A percentile compares a stretch with the other conserved stretches of the same genome.
phyloP scores from a whole-genome alignment of 257 asterid species.

The Solanum rostratum region DNA sequence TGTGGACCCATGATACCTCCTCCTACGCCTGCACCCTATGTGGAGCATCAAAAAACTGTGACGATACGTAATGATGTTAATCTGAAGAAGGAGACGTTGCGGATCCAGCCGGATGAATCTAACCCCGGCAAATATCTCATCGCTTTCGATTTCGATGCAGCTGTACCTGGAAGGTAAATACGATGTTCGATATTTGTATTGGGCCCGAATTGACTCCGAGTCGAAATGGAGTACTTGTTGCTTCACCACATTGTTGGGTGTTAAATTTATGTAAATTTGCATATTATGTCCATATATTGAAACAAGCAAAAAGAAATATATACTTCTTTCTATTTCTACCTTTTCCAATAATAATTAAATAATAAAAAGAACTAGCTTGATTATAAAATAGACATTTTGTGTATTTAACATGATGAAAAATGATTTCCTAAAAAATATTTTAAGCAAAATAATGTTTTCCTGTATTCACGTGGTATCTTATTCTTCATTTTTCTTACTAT shows the following conservation, averaged over 20 bases:
- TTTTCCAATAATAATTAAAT: neutral
- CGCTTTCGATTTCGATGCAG: slow-evolving; percentile 83
- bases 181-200: slow-evolving; percentile 45
- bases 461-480: neutral
- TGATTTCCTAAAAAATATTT: neutral
- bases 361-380: neutral
- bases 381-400: neutral
- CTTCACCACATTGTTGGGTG: neutral
- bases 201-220: neutral
- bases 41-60: slow-evolving; percentile 98
- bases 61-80: slow-evolving; percentile 89
- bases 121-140: slow-evolving; percentile 78
- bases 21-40: slow-evolving; percentile 44
- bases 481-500: neutral
- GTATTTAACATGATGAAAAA: neutral
- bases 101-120: slow-evolving; percentile 67
- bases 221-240: neutral
- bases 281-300: neutral
- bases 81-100: slow-evolving; percentile 77
- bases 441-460: neutral
- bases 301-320: neutral
- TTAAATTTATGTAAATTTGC: neutral
- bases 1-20: slow-evolving; percentile 22
- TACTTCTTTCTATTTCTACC: neutral
- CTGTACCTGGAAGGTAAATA: slow-evolving; percentile 81